Conservation (phyloP, 805 yeast species). For the Cyberlindnera japonica region DNA sequence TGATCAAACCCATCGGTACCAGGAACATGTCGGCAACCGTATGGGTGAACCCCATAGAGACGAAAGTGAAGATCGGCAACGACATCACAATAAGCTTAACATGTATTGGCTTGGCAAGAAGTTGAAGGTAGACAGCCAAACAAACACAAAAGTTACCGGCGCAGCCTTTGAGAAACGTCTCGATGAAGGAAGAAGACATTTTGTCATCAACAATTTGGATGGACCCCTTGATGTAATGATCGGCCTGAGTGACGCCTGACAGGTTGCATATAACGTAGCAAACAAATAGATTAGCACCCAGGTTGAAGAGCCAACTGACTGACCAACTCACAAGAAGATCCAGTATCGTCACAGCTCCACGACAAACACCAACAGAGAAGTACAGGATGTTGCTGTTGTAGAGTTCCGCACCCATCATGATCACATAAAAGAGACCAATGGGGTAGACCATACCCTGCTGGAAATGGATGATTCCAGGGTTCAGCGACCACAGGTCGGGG, state of each 20-base stretch:
- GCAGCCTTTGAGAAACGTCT: conserved; percentile 64
- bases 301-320: conserved; percentile 63
- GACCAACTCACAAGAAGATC: conserved; percentile 65
- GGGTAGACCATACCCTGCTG: conserved; percentile 64
- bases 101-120: conserved; percentile 76
- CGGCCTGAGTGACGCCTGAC: conserved; percentile 45
- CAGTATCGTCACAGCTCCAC: conserved; percentile 65
- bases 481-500: conserved; percentile 36
- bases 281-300: conserved; percentile 62
- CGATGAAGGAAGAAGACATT: conserved; percentile 47
- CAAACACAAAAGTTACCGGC: conserved; percentile 79
- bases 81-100: conserved; percentile 63
- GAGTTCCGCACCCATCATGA: conserved; percentile 69
- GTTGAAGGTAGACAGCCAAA: conserved; percentile 69
- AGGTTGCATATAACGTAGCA: conserved; percentile 59
- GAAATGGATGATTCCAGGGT: conserved; percentile 51
- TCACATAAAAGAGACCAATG: conserved; percentile 72
- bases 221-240: conserved; percentile 45
- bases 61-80: conserved; percentile 74
- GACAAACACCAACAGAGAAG: conserved; percentile 61
- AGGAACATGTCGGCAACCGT: conserved; percentile 80
- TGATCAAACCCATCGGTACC: conserved; percentile 61
- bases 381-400: conserved; percentile 73
- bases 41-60: conserved; percentile 74
- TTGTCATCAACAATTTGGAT: conserved; percentile 40